A percentile compares a stretch with the other conserved stretches of the same genome.
Evolutionary conservation across 1,139 yeast species (phyloP).

Genomic region (Pichia inconspicua): DNA sequence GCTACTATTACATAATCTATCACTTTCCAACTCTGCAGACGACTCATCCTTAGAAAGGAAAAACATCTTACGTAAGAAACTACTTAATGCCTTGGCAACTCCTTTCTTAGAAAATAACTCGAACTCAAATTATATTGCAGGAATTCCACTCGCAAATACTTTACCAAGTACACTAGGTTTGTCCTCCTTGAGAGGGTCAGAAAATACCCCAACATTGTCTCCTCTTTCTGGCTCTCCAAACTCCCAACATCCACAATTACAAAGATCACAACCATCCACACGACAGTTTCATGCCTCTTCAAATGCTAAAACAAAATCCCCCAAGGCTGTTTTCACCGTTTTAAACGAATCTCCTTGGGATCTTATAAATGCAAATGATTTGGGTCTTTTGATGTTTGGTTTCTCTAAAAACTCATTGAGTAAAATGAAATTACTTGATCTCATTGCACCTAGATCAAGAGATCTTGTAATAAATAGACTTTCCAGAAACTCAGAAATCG

Average conservation of each 20-base stretch:
- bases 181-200: slow-evolving; percentile 27
- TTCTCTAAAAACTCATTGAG: slow-evolving; percentile 58
- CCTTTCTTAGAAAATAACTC: slow-evolving; percentile 49
- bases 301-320: slow-evolving; percentile 58
- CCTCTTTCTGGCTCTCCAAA: background rate
- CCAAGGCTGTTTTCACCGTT: slow-evolving; percentile 82
- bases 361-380: slow-evolving; percentile 78
- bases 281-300: slow-evolving; percentile 56
- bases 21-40: slow-evolving; percentile 33
- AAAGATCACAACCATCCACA: background rate
- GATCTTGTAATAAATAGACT: slow-evolving; percentile 56
- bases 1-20: slow-evolving; percentile 48
- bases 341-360: slow-evolving; percentile 70
- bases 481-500: slow-evolving; percentile 34
- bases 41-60: background rate
- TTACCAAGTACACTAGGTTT: slow-evolving; percentile 38
- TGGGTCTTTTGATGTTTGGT: slow-evolving; percentile 85
- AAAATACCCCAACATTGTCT: background rate
- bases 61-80: slow-evolving; percentile 41
- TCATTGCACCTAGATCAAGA: slow-evolving; percentile 68
- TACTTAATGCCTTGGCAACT: slow-evolving; percentile 63
- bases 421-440: slow-evolving; percentile 61
- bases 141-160: slow-evolving; percentile 26
- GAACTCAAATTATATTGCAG: slow-evolving; percentile 20
- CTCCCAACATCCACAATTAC: background rate